Evolutionary conservation across 345 rosid species (phyloP).

Genomic region (Anacardium occidentale): DNA sequence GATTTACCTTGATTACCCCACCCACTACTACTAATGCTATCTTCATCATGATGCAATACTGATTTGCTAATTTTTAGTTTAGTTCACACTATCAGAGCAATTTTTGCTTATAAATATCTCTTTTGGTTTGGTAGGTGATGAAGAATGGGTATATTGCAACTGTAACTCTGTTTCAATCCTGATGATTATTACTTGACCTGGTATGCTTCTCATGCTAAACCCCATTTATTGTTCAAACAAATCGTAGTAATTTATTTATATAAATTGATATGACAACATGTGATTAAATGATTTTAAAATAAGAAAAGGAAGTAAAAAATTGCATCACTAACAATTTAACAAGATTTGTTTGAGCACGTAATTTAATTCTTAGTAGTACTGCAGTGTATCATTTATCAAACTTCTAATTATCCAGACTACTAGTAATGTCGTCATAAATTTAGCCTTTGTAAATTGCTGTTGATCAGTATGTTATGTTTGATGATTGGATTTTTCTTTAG

Average conservation of each 20-base stretch:
- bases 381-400: neutral
- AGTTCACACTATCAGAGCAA: neutral
- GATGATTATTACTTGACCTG: constrained; percentile 30
- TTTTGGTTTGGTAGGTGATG: constrained; percentile 70
- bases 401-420: too few relatives aligned
- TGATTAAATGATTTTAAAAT: too few relatives aligned
- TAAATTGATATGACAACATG: too few relatives aligned
- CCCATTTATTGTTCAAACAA: neutral
- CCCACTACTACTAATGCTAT: neutral
- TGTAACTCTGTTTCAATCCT: constrained; percentile 81
- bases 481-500: neutral
- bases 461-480: neutral
- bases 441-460: neutral
- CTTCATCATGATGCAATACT: neutral
- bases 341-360: too few relatives aligned
- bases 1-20: neutral
- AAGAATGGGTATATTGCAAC: constrained; percentile 91
- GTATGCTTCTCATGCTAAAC: constrained; percentile 17
- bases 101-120: constrained; percentile 15
- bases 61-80: neutral
- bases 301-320: too few relatives aligned
- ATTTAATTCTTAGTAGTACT: neutral
- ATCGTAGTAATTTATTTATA: too few relatives aligned
- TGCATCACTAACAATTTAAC: too few relatives aligned
- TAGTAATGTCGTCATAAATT: too few relatives aligned